Evolutionary conservation across 768 basidiomycete genomes (phyloP).

Genomic region (Ramaria sp.): DNA sequence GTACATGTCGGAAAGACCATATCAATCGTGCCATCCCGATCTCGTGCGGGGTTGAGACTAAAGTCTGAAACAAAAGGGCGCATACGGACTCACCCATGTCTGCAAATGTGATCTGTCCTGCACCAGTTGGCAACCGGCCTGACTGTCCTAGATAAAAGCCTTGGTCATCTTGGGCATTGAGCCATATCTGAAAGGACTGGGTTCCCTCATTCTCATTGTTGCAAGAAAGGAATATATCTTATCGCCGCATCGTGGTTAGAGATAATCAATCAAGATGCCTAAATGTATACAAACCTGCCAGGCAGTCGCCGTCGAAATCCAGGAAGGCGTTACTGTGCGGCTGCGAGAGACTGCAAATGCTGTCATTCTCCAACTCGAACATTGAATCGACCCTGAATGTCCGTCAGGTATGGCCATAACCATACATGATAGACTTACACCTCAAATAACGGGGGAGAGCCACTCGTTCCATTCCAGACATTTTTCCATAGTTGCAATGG

Average conservation of each 20-base stretch:
- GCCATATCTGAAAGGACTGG: slow-evolving; percentile 83
- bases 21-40: slow-evolving; percentile 94
- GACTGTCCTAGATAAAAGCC: slow-evolving; percentile 64
- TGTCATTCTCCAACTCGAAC: slow-evolving; percentile 32
- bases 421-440: slow-evolving; percentile 38
- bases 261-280: neutral
- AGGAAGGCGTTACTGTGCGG: slow-evolving; percentile 94
- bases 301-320: slow-evolving; percentile 91
- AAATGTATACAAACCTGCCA: slow-evolving; percentile 52
- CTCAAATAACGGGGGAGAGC: slow-evolving; percentile 46
- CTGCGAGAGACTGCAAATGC: slow-evolving; percentile 66
- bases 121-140: slow-evolving; percentile 61
- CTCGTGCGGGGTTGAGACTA: slow-evolving; percentile 21
- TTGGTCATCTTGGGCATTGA: slow-evolving; percentile 62
- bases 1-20: slow-evolving; percentile 84
- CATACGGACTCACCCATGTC: slow-evolving; percentile 55
- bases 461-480: slow-evolving; percentile 53
- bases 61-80: neutral
- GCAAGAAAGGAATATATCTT: slow-evolving; percentile 88
- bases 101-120: slow-evolving; percentile 76
- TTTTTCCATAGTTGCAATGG: slow-evolving; percentile 72
- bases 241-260: slow-evolving; percentile 2
- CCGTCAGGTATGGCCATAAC: slow-evolving; percentile 3
- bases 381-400: slow-evolving; percentile 41
- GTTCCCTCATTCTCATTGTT: slow-evolving; percentile 42